phyloP scores from a whole-genome alignment of 2,329 filamentous ascomycete species.

The Aschersonia sp. region DNA sequence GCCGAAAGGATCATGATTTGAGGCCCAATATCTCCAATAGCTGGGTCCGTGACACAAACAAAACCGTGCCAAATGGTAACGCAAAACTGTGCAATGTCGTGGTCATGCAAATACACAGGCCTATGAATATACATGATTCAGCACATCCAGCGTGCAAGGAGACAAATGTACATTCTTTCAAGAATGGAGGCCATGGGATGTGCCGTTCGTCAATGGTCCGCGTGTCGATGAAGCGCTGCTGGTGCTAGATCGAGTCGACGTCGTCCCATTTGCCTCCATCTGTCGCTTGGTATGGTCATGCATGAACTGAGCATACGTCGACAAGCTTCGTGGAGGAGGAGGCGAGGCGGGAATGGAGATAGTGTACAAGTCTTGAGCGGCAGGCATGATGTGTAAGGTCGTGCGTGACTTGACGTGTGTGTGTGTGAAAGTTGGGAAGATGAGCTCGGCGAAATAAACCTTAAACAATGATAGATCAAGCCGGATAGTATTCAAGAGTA shows the following conservation, averaged over 20 bases:
- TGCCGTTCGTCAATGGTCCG: slow-evolving; percentile 14
- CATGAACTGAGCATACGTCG: slow-evolving; percentile 45
- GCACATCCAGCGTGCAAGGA: neutral
- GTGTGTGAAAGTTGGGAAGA: too few species aligned
- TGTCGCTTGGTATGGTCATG: slow-evolving; percentile 50
- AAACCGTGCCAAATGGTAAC: too few species aligned
- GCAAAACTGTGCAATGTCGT: too few species aligned
- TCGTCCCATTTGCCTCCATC: slow-evolving; percentile 38
- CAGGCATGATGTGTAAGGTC: slow-evolving; percentile 17
- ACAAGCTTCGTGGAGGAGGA: slow-evolving; percentile 30
- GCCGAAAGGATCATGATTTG: too few species aligned
- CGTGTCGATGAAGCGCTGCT: slow-evolving; percentile 7
- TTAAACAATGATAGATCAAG: too few species aligned
- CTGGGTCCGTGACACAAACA: too few species aligned
- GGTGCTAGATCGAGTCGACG: slow-evolving; percentile 7
- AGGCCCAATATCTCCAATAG: too few species aligned
- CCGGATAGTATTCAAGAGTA: neutral
- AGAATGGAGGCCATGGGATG: slow-evolving; percentile 6
- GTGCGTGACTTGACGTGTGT: too few species aligned
- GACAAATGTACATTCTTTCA: neutral
- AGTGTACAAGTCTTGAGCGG: slow-evolving; percentile 23
- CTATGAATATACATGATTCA: too few species aligned
- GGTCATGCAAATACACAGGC: too few species aligned
- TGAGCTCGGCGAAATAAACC: too few species aligned
- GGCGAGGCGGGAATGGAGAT: slow-evolving; percentile 21